A percentile compares a stretch with the other conserved stretches of the same genome.
These are phyloP conservation scores for Acephala macrosclerotiorum DNA, from an alignment of 2,329 filamentous ascomycete genomes.

Conservation along the genomic window DNA sequence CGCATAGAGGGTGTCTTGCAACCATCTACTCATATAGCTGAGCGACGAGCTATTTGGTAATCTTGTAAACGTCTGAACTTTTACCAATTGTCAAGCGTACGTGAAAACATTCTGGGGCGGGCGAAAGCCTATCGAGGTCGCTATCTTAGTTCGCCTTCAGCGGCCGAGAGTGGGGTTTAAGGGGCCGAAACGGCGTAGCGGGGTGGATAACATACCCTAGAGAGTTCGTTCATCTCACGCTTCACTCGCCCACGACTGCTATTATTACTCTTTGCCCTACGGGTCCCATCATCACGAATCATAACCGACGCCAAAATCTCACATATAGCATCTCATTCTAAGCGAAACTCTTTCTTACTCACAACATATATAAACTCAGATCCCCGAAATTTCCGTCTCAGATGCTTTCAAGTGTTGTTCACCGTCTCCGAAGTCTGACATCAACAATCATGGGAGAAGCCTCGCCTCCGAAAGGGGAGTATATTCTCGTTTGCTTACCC, in stretches of 20 bases:
- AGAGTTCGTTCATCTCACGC: background rate
- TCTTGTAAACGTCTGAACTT: background rate
- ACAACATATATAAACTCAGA: background rate
- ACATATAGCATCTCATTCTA: background rate
- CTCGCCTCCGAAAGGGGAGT: slow-evolving; percentile 44
- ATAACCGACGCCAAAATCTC: slow-evolving; percentile 6
- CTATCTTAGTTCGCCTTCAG: slow-evolving; percentile 11
- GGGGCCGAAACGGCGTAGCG: slow-evolving; percentile 4
- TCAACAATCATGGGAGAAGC: slow-evolving; percentile 53
- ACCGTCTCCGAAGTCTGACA: background rate
- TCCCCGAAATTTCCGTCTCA: background rate
- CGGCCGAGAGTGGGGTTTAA: slow-evolving; percentile 6
- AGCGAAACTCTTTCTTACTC: background rate
- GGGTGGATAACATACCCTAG: background rate
- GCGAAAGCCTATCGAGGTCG: slow-evolving; percentile 1
- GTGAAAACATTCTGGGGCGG: background rate
- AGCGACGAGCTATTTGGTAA: too few relatives aligned
- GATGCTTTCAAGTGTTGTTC: background rate
- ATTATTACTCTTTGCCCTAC: background rate
- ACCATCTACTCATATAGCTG: background rate
- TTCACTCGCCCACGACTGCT: background rate
- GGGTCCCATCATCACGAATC: background rate
- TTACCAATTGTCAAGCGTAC: background rate
- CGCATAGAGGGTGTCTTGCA: background rate
- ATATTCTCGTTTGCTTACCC: slow-evolving; percentile 52